These are phyloP conservation scores for Penicillium salamii DNA, from an alignment of 495 filamentous ascomycete species.

Conservation along the genomic window DNA sequence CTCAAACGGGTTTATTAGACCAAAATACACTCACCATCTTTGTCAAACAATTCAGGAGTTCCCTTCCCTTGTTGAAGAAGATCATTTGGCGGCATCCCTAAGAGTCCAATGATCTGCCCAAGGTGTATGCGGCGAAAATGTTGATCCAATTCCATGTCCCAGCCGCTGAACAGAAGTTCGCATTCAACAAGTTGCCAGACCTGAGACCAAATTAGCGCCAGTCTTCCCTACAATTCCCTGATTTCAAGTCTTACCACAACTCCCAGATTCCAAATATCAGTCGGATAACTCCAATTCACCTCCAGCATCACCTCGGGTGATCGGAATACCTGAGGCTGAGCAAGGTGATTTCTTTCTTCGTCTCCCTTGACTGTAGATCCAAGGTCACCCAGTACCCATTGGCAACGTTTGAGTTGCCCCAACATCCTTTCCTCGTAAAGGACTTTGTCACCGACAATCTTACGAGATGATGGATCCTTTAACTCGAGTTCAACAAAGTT, in stretches of 20 bases:
- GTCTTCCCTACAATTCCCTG: no score
- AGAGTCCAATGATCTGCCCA: slow-evolving; percentile 42
- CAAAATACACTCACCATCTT: slow-evolving; percentile 25
- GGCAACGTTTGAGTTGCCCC: slow-evolving; percentile 28
- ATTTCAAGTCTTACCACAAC: slow-evolving; percentile 1
- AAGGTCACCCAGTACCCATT: slow-evolving; percentile 65
- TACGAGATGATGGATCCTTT: slow-evolving; percentile 36
- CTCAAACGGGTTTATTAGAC: not conserved
- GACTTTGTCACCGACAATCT: slow-evolving; percentile 26
- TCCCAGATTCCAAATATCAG: slow-evolving; percentile 51
- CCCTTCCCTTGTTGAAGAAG: slow-evolving; percentile 35
- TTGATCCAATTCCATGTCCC: slow-evolving; percentile 38
- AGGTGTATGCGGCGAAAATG: slow-evolving; percentile 45
- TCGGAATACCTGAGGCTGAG: slow-evolving; percentile 41
- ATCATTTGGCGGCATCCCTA: slow-evolving; percentile 45
- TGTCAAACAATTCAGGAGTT: slow-evolving; percentile 36
- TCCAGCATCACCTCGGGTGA: slow-evolving; percentile 49
- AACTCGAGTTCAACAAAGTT: slow-evolving; percentile 23
- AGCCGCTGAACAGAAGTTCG: slow-evolving; percentile 41
- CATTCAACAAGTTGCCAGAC: slow-evolving; percentile 49
- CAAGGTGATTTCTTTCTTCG: slow-evolving; percentile 24
- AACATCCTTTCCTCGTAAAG: slow-evolving; percentile 38
- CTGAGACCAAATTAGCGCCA: slow-evolving; percentile 5
- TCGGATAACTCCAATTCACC: slow-evolving; percentile 38
- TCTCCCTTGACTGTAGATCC: slow-evolving; percentile 68